A percentile compares a stretch with the other conserved stretches of the same genome.
Conservation (phyloP, 208 protist genomes). For the Lotmaria passim region DNA sequence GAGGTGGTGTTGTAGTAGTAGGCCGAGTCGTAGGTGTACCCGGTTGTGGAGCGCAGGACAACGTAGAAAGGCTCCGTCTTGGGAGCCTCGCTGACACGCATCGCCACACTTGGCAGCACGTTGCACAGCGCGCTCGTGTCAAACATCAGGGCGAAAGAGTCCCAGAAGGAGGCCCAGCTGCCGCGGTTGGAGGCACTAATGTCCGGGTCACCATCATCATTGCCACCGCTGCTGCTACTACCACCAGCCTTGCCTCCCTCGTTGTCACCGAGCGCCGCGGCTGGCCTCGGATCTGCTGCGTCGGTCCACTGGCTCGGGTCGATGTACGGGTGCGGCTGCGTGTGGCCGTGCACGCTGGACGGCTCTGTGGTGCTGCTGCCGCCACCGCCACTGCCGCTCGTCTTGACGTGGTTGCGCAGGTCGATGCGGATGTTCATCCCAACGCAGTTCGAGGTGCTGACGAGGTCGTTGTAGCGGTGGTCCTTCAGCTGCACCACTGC, state of each 20-base stretch:
- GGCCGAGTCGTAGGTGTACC: conserved; percentile 9
- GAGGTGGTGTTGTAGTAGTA: conserved; percentile 16
- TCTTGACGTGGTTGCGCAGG: conserved; percentile 24
- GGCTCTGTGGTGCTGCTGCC: not conserved
- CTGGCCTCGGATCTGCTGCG: not conserved
- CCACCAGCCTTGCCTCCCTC: no score
- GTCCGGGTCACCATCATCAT: conserved; percentile 9
- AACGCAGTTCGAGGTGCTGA: conserved; percentile 50
- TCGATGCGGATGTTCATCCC: conserved; percentile 47
- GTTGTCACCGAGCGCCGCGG: not conserved
- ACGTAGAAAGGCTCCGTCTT: conserved; percentile 41
- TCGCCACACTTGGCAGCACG: conserved; percentile 50
- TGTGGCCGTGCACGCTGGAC: conserved; percentile 7
- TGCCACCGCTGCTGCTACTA: no score
- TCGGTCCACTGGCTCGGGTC: conserved; percentile 2
- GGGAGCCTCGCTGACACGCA: conserved; percentile 44
- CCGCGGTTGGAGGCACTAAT: conserved; percentile 4
- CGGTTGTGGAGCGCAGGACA: conserved; percentile 30
- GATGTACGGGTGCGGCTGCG: conserved; percentile 6
- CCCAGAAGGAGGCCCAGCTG: conserved; percentile 48
- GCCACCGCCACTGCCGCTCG: no score
- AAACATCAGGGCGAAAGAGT: conserved; percentile 54
- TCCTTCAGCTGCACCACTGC: conserved; percentile 53
- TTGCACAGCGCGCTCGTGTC: conserved; percentile 72
- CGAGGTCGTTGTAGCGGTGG: conserved; percentile 44